Conservation (phyloP, 225 moss, liverwort and hornwort species). For the Takakia lepidozioides region DNA sequence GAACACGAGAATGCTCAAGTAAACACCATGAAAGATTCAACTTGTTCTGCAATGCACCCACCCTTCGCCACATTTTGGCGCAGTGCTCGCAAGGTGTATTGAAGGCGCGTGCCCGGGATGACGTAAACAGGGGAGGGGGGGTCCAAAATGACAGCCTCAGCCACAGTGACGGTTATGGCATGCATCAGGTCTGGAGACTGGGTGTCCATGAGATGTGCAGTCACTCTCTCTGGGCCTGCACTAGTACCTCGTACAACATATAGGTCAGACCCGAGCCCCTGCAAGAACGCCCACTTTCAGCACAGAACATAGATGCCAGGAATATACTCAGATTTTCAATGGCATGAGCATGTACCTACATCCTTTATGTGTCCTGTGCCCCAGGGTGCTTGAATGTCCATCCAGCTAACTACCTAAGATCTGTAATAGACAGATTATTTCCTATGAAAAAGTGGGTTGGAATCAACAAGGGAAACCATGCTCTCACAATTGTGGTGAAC, state of each 20-base stretch:
- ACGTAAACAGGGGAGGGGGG: constrained; percentile 90
- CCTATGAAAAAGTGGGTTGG: no score
- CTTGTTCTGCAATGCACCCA: constrained; percentile 14
- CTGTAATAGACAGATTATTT: no score
- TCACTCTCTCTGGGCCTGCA: constrained; percentile 84
- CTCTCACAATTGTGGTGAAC: no score
- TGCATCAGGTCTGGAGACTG: constrained; percentile 72
- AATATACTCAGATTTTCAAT: no score
- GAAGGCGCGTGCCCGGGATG: constrained; percentile 82
- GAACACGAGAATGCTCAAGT: no score
- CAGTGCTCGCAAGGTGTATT: constrained; percentile 73
- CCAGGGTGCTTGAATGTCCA: no score
- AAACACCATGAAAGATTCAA: no score
- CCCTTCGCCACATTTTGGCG: constrained; percentile 80
- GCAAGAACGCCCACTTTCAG: constrained; percentile 12
- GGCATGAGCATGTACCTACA: no score
- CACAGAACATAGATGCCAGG: background rate
- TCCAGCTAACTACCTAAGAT: no score
- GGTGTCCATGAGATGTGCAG: constrained; percentile 78
- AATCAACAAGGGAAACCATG: no score
- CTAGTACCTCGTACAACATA: constrained; percentile 85
- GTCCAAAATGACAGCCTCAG: constrained; percentile 81
- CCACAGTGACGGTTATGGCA: constrained; percentile 76
- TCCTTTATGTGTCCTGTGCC: no score
- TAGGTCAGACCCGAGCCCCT: constrained; percentile 90